Evolutionary conservation across 306 rosid species (phyloP).

Genomic region (Potentilla sterilis): DNA sequence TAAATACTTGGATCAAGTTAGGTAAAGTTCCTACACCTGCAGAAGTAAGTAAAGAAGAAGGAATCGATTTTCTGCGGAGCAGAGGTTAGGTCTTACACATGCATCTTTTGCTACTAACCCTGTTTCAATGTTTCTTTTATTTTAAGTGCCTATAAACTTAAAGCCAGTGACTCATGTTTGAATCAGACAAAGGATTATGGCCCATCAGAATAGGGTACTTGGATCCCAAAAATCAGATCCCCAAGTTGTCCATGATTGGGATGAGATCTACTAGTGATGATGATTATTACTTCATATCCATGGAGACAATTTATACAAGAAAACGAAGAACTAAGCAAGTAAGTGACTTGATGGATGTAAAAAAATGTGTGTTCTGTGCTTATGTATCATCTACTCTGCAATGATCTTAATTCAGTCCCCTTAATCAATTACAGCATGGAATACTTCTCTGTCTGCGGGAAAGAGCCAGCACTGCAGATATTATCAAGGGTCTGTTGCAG

Average conservation of each 20-base stretch:
- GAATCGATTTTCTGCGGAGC: slow-evolving; percentile 54
- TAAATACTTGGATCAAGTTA: slow-evolving; percentile 70
- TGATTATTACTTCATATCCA: slow-evolving; percentile 63
- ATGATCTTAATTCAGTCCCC: not conserved
- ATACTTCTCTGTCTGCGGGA: slow-evolving; percentile 77
- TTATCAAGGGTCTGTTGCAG: slow-evolving; percentile 74
- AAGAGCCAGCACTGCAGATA: slow-evolving; percentile 52
- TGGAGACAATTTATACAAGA: slow-evolving; percentile 44
- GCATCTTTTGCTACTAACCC: slow-evolving; percentile 4
- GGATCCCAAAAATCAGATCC: slow-evolving; percentile 50
- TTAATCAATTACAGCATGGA: slow-evolving; percentile 37
- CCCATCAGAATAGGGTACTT: slow-evolving; percentile 84
- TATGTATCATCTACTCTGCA: slow-evolving; percentile 1
- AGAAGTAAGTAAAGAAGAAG: slow-evolving; percentile 81
- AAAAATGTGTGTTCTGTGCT: not conserved
- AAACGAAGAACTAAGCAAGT: slow-evolving; percentile 47
- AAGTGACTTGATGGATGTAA: slow-evolving; percentile 23
- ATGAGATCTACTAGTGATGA: slow-evolving; percentile 47
- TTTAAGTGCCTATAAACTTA: not conserved
- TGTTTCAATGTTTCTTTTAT: not conserved
- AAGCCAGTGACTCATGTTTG: slow-evolving; percentile 26
- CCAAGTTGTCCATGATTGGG: slow-evolving; percentile 62
- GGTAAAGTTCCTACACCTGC: slow-evolving; percentile 79
- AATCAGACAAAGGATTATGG: slow-evolving; percentile 58
- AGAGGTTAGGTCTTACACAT: slow-evolving; percentile 47